Evolutionary conservation across 345 rosid species (phyloP).

Genomic region (Durio zibethinus): DNA sequence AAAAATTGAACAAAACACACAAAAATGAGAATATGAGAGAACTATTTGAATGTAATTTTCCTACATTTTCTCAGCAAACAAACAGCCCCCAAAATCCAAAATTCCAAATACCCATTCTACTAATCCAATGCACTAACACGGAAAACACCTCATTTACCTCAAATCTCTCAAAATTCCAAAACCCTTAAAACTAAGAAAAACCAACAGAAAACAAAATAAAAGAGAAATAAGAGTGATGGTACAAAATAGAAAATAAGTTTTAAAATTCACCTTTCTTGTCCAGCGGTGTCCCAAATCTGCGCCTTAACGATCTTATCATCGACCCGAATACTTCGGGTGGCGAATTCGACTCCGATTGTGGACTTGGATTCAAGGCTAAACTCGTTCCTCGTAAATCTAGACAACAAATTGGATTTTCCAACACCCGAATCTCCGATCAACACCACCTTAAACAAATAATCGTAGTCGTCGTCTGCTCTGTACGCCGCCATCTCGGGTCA

Average conservation of each 20-base stretch:
- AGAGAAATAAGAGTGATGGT: neutral
- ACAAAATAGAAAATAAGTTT: neutral
- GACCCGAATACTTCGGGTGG: constrained; percentile 63
- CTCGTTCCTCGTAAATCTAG: constrained; percentile 72
- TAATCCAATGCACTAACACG: neutral
- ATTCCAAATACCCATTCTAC: neutral
- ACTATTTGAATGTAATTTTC: neutral
- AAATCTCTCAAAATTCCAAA: neutral
- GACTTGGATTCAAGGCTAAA: constrained; percentile 80
- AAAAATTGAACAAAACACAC: neutral
- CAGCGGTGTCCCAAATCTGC: constrained; percentile 94
- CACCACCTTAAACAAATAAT: constrained; percentile 69
- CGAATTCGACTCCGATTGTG: constrained; percentile 85
- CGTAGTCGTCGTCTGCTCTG: constrained; percentile 62
- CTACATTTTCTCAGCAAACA: neutral
- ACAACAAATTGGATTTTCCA: constrained; percentile 69
- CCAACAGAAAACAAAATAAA: neutral
- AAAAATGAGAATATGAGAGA: neutral
- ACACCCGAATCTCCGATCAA: constrained; percentile 79
- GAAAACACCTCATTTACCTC: neutral
- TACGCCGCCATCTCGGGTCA: constrained; percentile 41
- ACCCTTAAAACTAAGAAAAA: neutral
- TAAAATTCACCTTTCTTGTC: constrained; percentile 62
- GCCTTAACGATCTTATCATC: constrained; percentile 81
- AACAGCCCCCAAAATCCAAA: neutral